Conservation (phyloP, 805 yeast species). For the Candida vartiovaarae region DNA sequence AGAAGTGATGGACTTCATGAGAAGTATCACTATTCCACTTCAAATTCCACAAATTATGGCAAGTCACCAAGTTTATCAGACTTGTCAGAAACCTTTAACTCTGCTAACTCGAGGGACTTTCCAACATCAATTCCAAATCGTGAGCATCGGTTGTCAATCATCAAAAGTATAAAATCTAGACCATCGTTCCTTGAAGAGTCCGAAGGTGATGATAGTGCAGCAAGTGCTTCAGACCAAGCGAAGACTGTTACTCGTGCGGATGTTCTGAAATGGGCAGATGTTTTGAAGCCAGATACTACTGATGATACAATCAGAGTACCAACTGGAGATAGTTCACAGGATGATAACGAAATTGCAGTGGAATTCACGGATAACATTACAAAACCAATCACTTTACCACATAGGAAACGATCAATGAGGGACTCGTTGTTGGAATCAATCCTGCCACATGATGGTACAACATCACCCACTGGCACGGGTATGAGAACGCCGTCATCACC, state of each 20-base stretch:
- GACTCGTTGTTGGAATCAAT: constrained; percentile 23
- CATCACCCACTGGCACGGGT: constrained; percentile 14
- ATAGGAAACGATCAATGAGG: constrained; percentile 11
- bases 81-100: constrained; percentile 19
- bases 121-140: background rate
- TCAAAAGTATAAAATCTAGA: constrained; percentile 2
- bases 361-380: constrained; percentile 13
- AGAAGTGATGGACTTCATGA: constrained; percentile 11
- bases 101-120: constrained; percentile 9
- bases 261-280: constrained; percentile 19
- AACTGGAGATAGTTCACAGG: background rate
- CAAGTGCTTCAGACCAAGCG: background rate
- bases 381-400: constrained; percentile 12
- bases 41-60: constrained; percentile 23
- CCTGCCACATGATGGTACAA: constrained; percentile 11
- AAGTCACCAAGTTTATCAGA: constrained; percentile 23
- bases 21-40: constrained; percentile 21
- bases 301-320: background rate
- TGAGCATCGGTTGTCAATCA: constrained; percentile 2
- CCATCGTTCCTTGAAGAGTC: constrained; percentile 11
- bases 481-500: constrained; percentile 15
- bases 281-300: constrained; percentile 6
- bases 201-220: constrained; percentile 15
- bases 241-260: constrained; percentile 13
- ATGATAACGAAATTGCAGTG: constrained; percentile 19